Evolutionary conservation across 805 yeast genomes (phyloP), one percentile per base, ranked within the genome.

Genomic region (Teunomyces atbi): DNA sequence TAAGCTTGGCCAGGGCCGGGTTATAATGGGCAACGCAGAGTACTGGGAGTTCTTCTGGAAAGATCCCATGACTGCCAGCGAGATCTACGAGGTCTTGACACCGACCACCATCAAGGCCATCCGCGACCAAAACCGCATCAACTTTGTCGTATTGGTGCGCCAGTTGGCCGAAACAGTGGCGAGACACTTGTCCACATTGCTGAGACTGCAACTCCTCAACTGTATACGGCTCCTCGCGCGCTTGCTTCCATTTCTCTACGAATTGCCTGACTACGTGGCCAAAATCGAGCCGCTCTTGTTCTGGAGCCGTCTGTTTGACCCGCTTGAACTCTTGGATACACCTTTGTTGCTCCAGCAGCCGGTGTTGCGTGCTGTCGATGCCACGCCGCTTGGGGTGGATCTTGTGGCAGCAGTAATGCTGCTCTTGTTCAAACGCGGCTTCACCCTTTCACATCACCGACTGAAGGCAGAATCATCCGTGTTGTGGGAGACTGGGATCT

Each of bases 231-330:
- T 86, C 4, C 62, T 91, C 34, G 79, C 88, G 2, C 77, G 81
- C 49, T 45, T 86, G 3, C 51, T 86, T 16, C 97, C 97, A 0
- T 76, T 80, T 40, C 58, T 84, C 5, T 86, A 77, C 56, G 96
- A 90, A 63, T 59, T 68, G 8, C 69, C 59, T 5, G 54, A 56
- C 20, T 63, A 60, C 48, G 38, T 30, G 12, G 35, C 40, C 6
- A 54, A 56, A 2, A 51, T 68, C 8, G 72, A 69, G 50, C 43
- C 44, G 52, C 40, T 65, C 58, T 20, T 66, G 55, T 53, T 68
- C 56, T 44, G 64, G 65, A 10, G 64, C 63, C 56, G 67, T 61
- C 42, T 53, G 55, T 82, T 59, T 75, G 85, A 86, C 64, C 73
- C 42, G 3, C 15, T 46, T 16, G 20, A 19, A 16, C 36, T 47